Percentiles rank a stretch among this genome's conserved stretches.
Conservation (phyloP, 2,329 filamentous ascomycete species). For the Alternaria sp. region DNA sequence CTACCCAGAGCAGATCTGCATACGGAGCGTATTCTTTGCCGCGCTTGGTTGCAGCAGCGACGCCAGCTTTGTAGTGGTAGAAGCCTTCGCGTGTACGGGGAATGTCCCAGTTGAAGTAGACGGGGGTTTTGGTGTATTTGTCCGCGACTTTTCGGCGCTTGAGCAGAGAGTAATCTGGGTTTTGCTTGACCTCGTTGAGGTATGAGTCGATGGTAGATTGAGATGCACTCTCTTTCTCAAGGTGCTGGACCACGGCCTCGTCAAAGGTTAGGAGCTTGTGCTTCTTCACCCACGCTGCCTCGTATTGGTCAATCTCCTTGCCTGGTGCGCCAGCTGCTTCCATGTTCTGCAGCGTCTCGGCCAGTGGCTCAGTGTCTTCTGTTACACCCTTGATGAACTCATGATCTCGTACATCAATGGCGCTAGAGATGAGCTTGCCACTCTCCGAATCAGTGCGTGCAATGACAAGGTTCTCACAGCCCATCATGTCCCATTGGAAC, state of each 20-base stretch:
- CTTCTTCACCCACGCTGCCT: slow-evolving; percentile 86
- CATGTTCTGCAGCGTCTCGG: slow-evolving; percentile 90
- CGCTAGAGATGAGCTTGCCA: slow-evolving; percentile 86
- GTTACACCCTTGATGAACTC: slow-evolving; percentile 93
- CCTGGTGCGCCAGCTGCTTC: slow-evolving; percentile 80
- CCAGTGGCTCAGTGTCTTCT: slow-evolving; percentile 79
- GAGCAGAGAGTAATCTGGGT: slow-evolving; percentile 79
- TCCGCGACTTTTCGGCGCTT: slow-evolving; percentile 77
- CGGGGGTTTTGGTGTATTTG: slow-evolving; percentile 69
- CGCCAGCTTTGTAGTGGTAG: slow-evolving; percentile 88
- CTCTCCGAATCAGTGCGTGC: slow-evolving; percentile 96
- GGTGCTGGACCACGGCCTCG: slow-evolving; percentile 82
- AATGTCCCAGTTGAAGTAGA: slow-evolving; percentile 89
- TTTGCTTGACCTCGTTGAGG: slow-evolving; percentile 65
- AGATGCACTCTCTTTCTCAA: slow-evolving; percentile 70
- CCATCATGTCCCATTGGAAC: slow-evolving; percentile 99
- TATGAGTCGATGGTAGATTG: slow-evolving; percentile 74
- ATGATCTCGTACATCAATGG: slow-evolving; percentile 92
- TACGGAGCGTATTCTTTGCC: slow-evolving; percentile 91
- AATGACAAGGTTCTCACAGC: slow-evolving; percentile 91
- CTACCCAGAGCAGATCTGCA: slow-evolving; percentile 95
- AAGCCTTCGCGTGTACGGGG: slow-evolving; percentile 92
- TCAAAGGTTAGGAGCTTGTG: slow-evolving; percentile 90
- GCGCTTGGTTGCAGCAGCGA: slow-evolving; percentile 88
- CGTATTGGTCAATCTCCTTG: slow-evolving; percentile 82